These are phyloP conservation scores for Darksidea phi DNA, from an alignment of 495 filamentous ascomycete genomes.

Conservation along the genomic window DNA sequence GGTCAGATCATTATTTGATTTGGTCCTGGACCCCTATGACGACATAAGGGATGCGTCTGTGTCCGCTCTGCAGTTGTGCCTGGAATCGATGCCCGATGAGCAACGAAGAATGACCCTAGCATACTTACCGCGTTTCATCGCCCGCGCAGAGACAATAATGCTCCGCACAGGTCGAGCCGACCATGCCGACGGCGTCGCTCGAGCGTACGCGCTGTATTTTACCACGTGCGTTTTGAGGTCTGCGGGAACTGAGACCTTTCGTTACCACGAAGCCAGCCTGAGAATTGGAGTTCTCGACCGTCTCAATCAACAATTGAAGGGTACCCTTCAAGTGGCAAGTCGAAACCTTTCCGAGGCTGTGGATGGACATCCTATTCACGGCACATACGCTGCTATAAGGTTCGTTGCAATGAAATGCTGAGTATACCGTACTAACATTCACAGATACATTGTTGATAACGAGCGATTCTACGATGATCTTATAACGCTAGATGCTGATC, in stretches of 20 bases:
- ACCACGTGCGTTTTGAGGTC: background rate
- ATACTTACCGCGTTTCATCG: constrained; percentile 34
- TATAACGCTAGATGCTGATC: constrained; percentile 11
- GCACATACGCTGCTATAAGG: constrained; percentile 50
- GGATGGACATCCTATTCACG: constrained; percentile 42
- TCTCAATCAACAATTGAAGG: constrained; percentile 33
- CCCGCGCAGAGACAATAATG: constrained; percentile 58
- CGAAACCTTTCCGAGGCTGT: constrained; percentile 36
- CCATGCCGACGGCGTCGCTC: constrained; percentile 80
- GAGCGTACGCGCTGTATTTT: constrained; percentile 44
- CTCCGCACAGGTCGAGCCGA: constrained; percentile 72
- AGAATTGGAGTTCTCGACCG: constrained; percentile 9
- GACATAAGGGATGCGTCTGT: constrained; percentile 74
- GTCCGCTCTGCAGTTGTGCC: constrained; percentile 53
- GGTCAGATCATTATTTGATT: constrained; percentile 63
- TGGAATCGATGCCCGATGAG: constrained; percentile 8
- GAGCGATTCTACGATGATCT: constrained; percentile 39
- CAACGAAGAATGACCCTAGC: background rate
- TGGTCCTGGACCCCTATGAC: constrained; percentile 85
- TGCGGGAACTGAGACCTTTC: background rate
- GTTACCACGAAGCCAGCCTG: background rate
- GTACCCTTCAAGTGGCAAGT: constrained; percentile 33
- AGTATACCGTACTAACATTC: constrained; percentile 18
- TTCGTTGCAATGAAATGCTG: background rate
- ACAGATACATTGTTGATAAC: constrained; percentile 43